Conservation (phyloP, 2,329 filamentous ascomycete genomes). For the Alternaria infectoria region DNA sequence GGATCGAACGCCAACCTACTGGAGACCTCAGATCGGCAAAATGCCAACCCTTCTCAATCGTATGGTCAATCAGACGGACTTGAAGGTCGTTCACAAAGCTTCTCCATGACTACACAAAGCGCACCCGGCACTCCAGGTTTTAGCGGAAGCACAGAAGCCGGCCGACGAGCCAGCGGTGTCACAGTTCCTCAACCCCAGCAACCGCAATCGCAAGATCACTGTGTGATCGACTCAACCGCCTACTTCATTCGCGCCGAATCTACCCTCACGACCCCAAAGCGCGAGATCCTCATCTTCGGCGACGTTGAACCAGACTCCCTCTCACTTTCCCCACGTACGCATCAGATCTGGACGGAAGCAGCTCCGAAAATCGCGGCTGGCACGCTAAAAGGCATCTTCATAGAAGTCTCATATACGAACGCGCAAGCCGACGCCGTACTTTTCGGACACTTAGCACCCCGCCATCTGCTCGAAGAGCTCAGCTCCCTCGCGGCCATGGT, state of each 20-base stretch:
- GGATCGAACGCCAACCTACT: conserved; percentile 52
- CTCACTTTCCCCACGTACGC: conserved; percentile 80
- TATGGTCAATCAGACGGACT: conserved; percentile 23
- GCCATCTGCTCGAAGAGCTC: conserved; percentile 82
- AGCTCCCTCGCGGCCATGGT: conserved; percentile 74
- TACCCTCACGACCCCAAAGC: conserved; percentile 38
- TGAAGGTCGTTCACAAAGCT: conserved; percentile 43
- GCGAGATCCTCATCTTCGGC: conserved; percentile 89
- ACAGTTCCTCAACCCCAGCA: conserved; percentile 27
- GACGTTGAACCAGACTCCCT: conserved; percentile 93
- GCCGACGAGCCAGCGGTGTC: conserved; percentile 22
- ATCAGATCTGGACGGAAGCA: conserved; percentile 84
- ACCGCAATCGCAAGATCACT: conserved; percentile 47
- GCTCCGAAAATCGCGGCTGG: conserved; percentile 81
- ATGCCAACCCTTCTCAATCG: conserved; percentile 26
- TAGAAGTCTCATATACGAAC: conserved; percentile 94
- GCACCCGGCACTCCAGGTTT: conserved; percentile 46
- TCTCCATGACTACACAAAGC: conserved; percentile 43
- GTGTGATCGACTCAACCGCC: conserved; percentile 85
- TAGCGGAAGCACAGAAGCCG: conserved; percentile 23
- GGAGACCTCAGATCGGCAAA: conserved; percentile 42
- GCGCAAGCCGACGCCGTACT: conserved; percentile 76
- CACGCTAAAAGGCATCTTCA: conserved; percentile 80
- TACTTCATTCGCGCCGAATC: conserved; percentile 85
- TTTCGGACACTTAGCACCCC: conserved; percentile 87